Conservation (phyloP, 2,329 filamentous ascomycete genomes). For the Claviceps humidiphila region DNA sequence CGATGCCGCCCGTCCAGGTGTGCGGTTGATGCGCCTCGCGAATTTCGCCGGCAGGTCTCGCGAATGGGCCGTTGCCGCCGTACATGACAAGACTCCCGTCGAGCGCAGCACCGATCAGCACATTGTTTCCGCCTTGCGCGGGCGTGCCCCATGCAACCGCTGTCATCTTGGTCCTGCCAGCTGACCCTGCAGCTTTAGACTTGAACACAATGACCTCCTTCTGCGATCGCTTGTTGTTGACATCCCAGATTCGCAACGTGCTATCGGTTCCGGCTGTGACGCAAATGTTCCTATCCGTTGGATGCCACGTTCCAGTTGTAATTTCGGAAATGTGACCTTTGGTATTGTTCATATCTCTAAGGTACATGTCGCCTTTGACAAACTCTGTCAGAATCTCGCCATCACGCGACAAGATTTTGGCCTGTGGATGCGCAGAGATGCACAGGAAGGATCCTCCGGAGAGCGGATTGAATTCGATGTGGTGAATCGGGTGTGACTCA, state of each 20-base stretch:
- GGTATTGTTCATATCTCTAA: slow-evolving; percentile 93
- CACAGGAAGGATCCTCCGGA: slow-evolving; percentile 73
- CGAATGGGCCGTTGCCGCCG: slow-evolving; percentile 75
- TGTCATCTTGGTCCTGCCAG: slow-evolving; percentile 87
- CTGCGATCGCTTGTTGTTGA: slow-evolving; percentile 80
- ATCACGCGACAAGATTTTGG: slow-evolving; percentile 79
- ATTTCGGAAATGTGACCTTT: slow-evolving; percentile 93
- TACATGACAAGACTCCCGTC: slow-evolving; percentile 91
- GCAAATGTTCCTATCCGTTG: slow-evolving; percentile 69
- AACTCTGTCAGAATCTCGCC: slow-evolving; percentile 79
- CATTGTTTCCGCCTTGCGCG: slow-evolving; percentile 60
- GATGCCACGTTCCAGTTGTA: slow-evolving; percentile 82
- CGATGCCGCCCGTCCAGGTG: slow-evolving; percentile 86
- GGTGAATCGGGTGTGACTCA: slow-evolving; percentile 81
- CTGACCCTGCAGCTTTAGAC: slow-evolving; percentile 74
- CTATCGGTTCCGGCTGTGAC: slow-evolving; percentile 91
- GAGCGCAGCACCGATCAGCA: slow-evolving; percentile 70
- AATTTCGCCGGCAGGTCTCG: slow-evolving; percentile 70
- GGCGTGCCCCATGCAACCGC: slow-evolving; percentile 75
- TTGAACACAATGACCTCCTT: slow-evolving; percentile 95
- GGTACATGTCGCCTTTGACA: slow-evolving; percentile 95
- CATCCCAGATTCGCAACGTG: slow-evolving; percentile 91
- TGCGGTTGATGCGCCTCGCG: slow-evolving; percentile 67
- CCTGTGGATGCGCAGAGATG: slow-evolving; percentile 77
- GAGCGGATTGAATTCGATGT: slow-evolving; percentile 73